Conservation (phyloP, 75 land plant species). For the Chamaecyparis obtusa region DNA sequence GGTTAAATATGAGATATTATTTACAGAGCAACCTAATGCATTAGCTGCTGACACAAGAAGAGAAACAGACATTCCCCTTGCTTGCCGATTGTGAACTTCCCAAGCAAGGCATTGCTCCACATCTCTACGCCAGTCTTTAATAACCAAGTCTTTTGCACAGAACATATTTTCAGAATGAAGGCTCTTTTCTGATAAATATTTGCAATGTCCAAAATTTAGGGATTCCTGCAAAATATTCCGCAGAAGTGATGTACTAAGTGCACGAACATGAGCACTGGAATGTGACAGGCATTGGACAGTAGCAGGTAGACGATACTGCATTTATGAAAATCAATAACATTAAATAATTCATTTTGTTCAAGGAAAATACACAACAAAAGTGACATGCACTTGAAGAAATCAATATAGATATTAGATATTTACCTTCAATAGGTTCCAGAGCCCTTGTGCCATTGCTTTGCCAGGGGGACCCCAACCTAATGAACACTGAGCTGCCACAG, state of each 20-base stretch:
- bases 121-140: constrained; percentile 56
- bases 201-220: constrained; percentile 16
- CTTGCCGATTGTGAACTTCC: constrained; percentile 59
- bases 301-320: constrained; percentile 86
- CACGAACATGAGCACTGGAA: constrained; percentile 89
- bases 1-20: not conserved
- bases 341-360: not conserved
- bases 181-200: constrained; percentile 16
- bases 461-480: constrained; percentile 64
- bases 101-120: constrained; percentile 73
- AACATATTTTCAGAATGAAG: constrained; percentile 19
- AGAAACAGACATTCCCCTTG: constrained; percentile 46
- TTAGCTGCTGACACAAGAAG: constrained; percentile 64
- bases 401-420: not conserved
- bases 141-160: constrained; percentile 18
- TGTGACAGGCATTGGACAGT: constrained; percentile 83
- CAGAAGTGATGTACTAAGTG: constrained; percentile 76
- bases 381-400: not conserved
- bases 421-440: constrained; percentile 68
- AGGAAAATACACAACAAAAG: not conserved
- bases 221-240: constrained; percentile 52
- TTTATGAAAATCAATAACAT: not conserved
- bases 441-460: constrained; percentile 57
- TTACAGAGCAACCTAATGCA: constrained; percentile 56
- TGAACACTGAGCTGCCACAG: constrained; percentile 53